phyloP scores from a whole-genome alignment of 805 yeast genomes.

The Metschnikowia lochheadii region DNA sequence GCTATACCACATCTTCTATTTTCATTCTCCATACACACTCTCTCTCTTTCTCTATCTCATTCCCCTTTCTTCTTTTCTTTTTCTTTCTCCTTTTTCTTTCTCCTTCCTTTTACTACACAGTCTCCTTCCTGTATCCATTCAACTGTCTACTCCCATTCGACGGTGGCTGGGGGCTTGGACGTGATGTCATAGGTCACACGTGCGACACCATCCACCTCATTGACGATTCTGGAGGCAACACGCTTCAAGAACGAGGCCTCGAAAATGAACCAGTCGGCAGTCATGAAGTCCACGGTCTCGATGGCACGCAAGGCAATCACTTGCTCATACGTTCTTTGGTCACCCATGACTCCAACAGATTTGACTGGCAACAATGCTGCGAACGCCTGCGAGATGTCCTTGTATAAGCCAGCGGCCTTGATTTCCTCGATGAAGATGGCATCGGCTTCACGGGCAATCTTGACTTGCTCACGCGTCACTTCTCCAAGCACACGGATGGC shows the following conservation, averaged over 20 bases:
- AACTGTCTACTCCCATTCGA: slow-evolving; percentile 85
- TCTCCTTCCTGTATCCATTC: no score
- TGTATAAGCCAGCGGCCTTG: slow-evolving; percentile 85
- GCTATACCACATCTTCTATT: background rate
- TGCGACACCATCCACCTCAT: slow-evolving; percentile 98
- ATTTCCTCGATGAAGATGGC: slow-evolving; percentile 94
- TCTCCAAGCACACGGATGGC: slow-evolving; percentile 98
- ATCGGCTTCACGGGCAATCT: slow-evolving; percentile 97
- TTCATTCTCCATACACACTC: no score
- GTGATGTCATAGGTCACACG: slow-evolving; percentile 98
- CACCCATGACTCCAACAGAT: slow-evolving; percentile 99
- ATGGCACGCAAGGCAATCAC: slow-evolving; percentile 98
- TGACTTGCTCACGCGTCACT: slow-evolving; percentile 89
- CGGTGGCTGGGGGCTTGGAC: slow-evolving; percentile 99
- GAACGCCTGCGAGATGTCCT: slow-evolving; percentile 93
- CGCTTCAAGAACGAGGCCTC: slow-evolving; percentile 88
- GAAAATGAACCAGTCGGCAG: slow-evolving; percentile 98
- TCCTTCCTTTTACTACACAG: no score
- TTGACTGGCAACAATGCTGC: slow-evolving; percentile 96
- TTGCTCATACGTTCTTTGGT: slow-evolving; percentile 98
- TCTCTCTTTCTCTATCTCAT: no score
- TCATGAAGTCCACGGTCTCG: slow-evolving; percentile 97
- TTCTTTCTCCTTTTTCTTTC: no score
- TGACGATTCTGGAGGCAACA: slow-evolving; percentile 93
- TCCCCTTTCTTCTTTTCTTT: no score